A percentile compares a stretch with the other conserved stretches of the same genome.
These are phyloP conservation scores for Westerdykella aurantiaca DNA, from an alignment of 2,329 filamentous ascomycete genomes.

Conservation along the genomic window DNA sequence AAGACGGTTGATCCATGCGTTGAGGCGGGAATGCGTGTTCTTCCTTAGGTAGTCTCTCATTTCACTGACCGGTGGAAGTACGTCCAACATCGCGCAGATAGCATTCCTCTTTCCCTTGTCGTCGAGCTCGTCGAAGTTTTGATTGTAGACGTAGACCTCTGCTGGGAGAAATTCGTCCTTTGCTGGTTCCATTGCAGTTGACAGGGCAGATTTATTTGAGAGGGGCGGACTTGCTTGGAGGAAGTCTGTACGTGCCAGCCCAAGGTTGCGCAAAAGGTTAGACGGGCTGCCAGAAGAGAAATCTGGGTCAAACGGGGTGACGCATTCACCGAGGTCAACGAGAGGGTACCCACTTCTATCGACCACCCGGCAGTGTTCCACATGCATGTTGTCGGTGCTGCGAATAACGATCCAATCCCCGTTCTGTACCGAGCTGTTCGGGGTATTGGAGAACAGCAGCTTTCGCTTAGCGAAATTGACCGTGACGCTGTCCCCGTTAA, in stretches of 20 bases:
- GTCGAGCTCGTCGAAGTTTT: conserved; percentile 54
- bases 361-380: conserved; percentile 48
- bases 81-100: conserved; percentile 51
- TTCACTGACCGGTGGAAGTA: conserved; percentile 56
- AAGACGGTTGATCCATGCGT: conserved; percentile 54
- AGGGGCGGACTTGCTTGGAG: background rate
- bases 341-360: conserved; percentile 43
- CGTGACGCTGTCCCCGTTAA: too few relatives aligned
- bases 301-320: too few relatives aligned
- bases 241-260: background rate
- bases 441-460: conserved; percentile 37
- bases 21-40: conserved; percentile 37
- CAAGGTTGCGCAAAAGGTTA: too few relatives aligned
- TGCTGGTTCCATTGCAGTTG: background rate
- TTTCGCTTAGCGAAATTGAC: conserved; percentile 36
- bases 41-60: conserved; percentile 50
- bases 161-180: conserved; percentile 26
- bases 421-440: conserved; percentile 33
- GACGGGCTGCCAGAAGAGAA: too few relatives aligned
- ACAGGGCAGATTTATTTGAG: background rate
- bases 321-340: conserved; percentile 21
- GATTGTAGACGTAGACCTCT: conserved; percentile 45
- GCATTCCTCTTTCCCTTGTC: conserved; percentile 43
- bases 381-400: conserved; percentile 9
- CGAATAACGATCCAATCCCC: conserved; percentile 52